Conservation (phyloP, 2,329 filamentous ascomycete species). For the Aspergillus aculeatinus region DNA sequence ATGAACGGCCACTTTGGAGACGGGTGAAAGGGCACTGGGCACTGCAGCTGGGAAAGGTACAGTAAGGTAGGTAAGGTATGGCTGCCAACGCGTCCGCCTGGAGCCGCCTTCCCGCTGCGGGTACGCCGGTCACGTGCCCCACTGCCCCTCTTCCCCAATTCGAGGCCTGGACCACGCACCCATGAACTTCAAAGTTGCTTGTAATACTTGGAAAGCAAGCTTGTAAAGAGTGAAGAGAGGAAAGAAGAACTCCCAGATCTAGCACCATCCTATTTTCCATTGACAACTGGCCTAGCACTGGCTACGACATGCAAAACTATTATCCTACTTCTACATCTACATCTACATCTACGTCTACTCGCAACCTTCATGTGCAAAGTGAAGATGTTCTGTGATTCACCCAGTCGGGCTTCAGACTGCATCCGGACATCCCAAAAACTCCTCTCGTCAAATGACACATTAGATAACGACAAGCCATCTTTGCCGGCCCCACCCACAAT, state of each 20-base stretch:
- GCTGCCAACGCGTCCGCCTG: not conserved
- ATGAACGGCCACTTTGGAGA: constrained; percentile 42
- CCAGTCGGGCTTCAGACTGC: not conserved
- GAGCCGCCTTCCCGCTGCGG: not conserved
- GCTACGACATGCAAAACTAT: not conserved
- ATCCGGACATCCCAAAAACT: constrained; percentile 13
- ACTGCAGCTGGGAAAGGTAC: too few species aligned
- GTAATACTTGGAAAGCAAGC: too few species aligned
- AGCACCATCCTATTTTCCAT: too few species aligned
- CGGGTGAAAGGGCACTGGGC: not conserved
- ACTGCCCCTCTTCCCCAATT: not conserved
- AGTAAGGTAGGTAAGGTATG: too few species aligned
- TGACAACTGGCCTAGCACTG: too few species aligned
- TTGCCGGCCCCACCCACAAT: not conserved
- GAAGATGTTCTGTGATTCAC: constrained; percentile 3
- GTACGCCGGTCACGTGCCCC: constrained; percentile 22
- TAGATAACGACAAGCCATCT: constrained; percentile 17
- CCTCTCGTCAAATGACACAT: constrained; percentile 12
- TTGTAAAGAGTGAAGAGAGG: too few species aligned
- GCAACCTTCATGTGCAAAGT: not conserved
- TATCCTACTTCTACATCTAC: constrained; percentile 2
- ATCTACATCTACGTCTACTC: not conserved
- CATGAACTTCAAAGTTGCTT: too few species aligned
- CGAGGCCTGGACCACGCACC: too few species aligned
- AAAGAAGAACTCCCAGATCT: too few species aligned